Evolutionary conservation across 1,284 basidiomycete species (phyloP).

Genomic region (Irpex lacteus): DNA sequence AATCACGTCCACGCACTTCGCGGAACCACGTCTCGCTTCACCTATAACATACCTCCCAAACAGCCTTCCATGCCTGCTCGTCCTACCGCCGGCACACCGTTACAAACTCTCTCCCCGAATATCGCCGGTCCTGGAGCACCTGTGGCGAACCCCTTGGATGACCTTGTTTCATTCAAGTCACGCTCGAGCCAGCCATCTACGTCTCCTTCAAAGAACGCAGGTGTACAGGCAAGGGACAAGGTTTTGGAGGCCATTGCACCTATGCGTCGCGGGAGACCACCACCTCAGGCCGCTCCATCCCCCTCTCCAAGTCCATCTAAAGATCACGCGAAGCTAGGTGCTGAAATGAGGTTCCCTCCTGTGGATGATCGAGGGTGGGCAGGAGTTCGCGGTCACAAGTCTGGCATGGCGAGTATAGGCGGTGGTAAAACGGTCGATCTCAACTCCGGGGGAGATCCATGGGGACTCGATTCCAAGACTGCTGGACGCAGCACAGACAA

Average conservation of each 20-base stretch:
- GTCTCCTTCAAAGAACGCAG: conserved; percentile 40
- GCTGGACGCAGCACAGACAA: background rate
- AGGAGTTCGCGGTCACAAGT: conserved; percentile 34
- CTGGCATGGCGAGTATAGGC: conserved; percentile 30
- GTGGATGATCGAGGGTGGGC: conserved; percentile 59
- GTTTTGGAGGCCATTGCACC: conserved; percentile 75
- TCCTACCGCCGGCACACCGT: conserved; percentile 19
- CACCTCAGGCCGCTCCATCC: conserved; percentile 27
- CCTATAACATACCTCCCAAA: conserved; percentile 57
- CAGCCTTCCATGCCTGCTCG: conserved; percentile 41
- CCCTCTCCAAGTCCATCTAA: conserved; percentile 40
- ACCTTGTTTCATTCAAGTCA: conserved; percentile 40
- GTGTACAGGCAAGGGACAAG: conserved; percentile 66
- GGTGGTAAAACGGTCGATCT: conserved; percentile 21
- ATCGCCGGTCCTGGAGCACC: conserved; percentile 19
- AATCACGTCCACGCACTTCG: conserved; percentile 76
- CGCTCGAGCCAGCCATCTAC: conserved; percentile 22
- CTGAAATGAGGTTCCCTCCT: conserved; percentile 36
- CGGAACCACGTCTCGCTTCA: conserved; percentile 77
- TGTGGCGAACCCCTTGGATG: conserved; percentile 37
- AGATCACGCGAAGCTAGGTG: conserved; percentile 30
- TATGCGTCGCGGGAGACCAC: conserved; percentile 71
- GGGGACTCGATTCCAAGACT: conserved; percentile 37
- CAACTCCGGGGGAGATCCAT: conserved; percentile 42
- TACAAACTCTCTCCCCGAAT: conserved; percentile 29